phyloP scores from a whole-genome alignment of 148 eudicot genomes.

The Rhododendron henanense region DNA sequence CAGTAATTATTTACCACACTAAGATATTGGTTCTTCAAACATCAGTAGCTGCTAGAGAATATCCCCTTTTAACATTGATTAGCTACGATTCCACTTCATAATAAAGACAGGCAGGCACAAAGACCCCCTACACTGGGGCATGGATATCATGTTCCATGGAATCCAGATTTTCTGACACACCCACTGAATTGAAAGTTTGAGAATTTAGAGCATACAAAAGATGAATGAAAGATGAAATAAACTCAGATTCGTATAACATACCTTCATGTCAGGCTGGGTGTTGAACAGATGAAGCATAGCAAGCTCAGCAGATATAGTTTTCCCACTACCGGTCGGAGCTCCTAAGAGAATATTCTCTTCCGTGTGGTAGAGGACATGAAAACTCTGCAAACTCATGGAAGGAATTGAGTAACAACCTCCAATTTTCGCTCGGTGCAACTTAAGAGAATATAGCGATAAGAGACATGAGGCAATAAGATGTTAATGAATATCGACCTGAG shows the following conservation, averaged over 20 bases:
- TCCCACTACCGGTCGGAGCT: conserved; percentile 99
- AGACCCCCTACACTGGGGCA: neutral
- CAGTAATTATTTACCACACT: neutral
- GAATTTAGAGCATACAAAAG: neutral
- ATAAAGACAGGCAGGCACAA: neutral
- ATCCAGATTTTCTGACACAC: neutral
- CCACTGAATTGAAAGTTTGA: neutral
- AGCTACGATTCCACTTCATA: neutral
- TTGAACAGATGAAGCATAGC: conserved; percentile 92
- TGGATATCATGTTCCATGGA: neutral
- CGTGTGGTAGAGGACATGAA: conserved; percentile 87
- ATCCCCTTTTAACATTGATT: neutral
- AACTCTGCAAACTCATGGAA: conserved; percentile 49
- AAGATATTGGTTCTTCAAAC: neutral
- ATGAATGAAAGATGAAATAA: conserved; percentile 8
- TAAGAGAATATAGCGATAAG: neutral
- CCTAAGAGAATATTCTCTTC: conserved; percentile 86
- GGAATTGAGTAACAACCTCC: neutral
- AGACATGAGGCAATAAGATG: conserved; percentile 1
- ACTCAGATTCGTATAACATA: conserved; percentile 7
- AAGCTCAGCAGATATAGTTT: conserved; percentile 99
- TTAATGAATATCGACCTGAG: conserved; percentile 53
- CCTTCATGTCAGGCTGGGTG: conserved; percentile 97
- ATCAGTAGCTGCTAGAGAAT: neutral
- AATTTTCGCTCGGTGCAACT: neutral